Evolutionary conservation across 805 yeast species (phyloP).

Genomic region (Teunomyces gatunensis): DNA sequence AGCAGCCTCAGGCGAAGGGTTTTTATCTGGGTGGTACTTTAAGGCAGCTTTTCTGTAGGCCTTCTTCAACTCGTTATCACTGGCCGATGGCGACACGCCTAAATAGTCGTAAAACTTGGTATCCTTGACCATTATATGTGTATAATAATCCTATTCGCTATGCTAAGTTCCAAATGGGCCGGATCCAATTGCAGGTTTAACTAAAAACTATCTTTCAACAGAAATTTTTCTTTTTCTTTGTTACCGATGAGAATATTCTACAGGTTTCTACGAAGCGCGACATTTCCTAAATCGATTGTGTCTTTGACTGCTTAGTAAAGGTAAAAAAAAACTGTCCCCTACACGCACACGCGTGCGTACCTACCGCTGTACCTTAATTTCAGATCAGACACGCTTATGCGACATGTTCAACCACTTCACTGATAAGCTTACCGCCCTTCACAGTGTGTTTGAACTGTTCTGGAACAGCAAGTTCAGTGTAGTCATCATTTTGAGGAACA

Average conservation of each 20-base stretch:
- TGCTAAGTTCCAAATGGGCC: neutral
- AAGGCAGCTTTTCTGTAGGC: conserved; percentile 81
- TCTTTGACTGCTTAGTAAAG: neutral
- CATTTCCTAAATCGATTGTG: conserved; percentile 4
- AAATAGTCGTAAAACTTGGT: conserved; percentile 72
- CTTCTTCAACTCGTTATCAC: conserved; percentile 71
- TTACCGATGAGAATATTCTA: conserved; percentile 2
- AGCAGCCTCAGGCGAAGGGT: conserved; percentile 84
- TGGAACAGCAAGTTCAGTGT: conserved; percentile 78
- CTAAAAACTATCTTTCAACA: neutral
- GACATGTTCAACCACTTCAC: conserved; percentile 78
- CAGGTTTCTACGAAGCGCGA: conserved; percentile 3
- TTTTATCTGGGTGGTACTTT: conserved; percentile 82
- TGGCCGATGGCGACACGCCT: conserved; percentile 69
- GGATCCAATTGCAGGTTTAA: neutral
- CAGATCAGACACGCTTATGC: conserved; percentile 40
- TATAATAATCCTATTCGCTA: neutral
- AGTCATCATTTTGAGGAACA: conserved; percentile 72
- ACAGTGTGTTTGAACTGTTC: conserved; percentile 85
- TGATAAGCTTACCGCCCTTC: conserved; percentile 57
- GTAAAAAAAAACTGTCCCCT: neutral
- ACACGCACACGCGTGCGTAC: neutral
- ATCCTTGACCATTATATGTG: conserved; percentile 60
- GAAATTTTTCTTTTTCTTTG: neutral
- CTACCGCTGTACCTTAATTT: no score